Base-by-base conservation (phyloP, 805 yeast species). In the Barnettozyma siamensis region DNA sequence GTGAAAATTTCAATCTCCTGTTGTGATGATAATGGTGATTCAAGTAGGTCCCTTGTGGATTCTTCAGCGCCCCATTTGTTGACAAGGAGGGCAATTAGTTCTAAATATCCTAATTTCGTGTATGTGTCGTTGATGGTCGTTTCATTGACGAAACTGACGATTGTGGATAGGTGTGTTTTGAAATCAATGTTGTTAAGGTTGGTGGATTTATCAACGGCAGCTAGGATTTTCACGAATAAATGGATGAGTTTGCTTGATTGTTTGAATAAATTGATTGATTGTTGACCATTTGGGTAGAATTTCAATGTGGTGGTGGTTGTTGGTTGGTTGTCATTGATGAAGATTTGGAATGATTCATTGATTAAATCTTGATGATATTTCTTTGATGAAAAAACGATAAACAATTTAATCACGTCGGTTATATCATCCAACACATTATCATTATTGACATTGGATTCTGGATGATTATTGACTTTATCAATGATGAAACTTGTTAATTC, bases 71-170 rank as follows among this genome's bases (percentile, higher is more conserved):
- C 37, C 77, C 79, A 77, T 52, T 78, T 78, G 61, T 86, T 86
- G 19, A 73, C 65, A 5, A 79, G 42, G 27, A 84, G 49, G 0
- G 85, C 65, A 6, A 81, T 45, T 12, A 72, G 57, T 43, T 85
- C 76, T 31, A 84, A 64, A 47, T 77, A 77, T 0, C 77, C 75
- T n/a, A 78, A 60, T 44, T 78, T 67, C 24, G 49, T 40, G 17
- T 49, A 57, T 1, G 38, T 29, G 27, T 51, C 53, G 0, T 33
- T 29, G 20, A 37, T 15, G 3, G 30, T 37, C 46, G 53, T 11
- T 12, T 19, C 4, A 58, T 41, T 15, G 53, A 34, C 11, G 38
- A 40, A 21, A 3, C 32, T 4, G 6, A 32, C 32, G 9, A 40
- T n/a, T 43, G 34, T 44, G 43, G 51, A 39, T 11, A 58, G 35